These are phyloP conservation scores for Fistulifera solaris DNA, from an alignment of 108 stramenopile species.

Conservation along the genomic window DNA sequence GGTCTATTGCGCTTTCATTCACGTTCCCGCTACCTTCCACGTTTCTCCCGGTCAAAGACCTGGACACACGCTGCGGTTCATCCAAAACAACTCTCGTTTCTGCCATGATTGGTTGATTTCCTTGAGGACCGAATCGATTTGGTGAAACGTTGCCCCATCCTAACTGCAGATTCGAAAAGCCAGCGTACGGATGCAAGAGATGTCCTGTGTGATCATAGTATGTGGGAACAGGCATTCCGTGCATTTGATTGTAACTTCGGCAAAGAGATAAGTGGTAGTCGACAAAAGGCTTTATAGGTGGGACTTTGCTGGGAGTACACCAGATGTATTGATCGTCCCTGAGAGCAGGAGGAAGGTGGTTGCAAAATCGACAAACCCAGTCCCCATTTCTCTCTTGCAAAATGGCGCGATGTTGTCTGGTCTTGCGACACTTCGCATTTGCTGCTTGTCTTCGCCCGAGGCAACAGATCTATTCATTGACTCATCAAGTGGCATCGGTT, in stretches of 20 bases:
- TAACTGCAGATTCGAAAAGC: too few relatives aligned
- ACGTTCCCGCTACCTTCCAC: not conserved
- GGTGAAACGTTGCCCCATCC: too few relatives aligned
- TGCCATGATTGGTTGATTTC: not conserved
- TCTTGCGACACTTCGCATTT: constrained; percentile 5
- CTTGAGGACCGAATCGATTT: too few relatives aligned
- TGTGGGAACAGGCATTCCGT: too few relatives aligned
- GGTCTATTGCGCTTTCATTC: not conserved
- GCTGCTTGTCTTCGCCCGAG: not conserved
- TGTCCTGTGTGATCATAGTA: too few relatives aligned
- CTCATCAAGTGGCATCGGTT: not conserved
- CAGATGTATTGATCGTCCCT: constrained; percentile 36
- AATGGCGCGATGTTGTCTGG: constrained; percentile 34
- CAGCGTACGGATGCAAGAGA: too few relatives aligned
- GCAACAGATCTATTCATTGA: not conserved
- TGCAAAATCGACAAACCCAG: constrained; percentile 48
- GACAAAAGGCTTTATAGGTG: constrained; percentile 40
- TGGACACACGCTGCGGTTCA: not conserved
- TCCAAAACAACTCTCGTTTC: not conserved
- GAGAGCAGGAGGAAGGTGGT: constrained; percentile 26
- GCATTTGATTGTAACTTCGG: constrained; percentile 20
- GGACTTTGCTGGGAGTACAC: constrained; percentile 22
- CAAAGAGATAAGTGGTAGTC: constrained; percentile 49
- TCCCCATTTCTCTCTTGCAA: constrained; percentile 28
- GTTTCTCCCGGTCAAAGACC: not conserved